These are phyloP conservation scores for Leucogyrophana mollusca DNA, from an alignment of 768 basidiomycete genomes.

Conservation along the genomic window DNA sequence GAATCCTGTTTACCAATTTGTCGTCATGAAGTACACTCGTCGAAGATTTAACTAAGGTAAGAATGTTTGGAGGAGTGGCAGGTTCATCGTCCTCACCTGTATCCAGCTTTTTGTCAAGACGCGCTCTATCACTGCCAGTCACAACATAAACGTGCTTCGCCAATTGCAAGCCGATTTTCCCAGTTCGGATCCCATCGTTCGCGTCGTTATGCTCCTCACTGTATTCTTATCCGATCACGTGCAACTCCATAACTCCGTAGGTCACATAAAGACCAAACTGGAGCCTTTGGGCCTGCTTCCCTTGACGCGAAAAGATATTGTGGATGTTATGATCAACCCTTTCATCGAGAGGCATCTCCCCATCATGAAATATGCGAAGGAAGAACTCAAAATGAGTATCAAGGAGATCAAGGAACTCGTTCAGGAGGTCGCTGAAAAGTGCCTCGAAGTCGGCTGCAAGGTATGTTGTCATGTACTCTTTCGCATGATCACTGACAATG, in stretches of 20 bases:
- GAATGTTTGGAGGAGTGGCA: conserved; percentile 1
- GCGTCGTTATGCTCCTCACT: conserved; percentile 72
- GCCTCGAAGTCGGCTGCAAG: conserved; percentile 61
- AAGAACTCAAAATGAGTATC: conserved; percentile 40
- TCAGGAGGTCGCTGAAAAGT: conserved; percentile 57
- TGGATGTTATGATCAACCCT: conserved; percentile 63
- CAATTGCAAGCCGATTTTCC: conserved; percentile 70
- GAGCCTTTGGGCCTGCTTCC: conserved; percentile 56
- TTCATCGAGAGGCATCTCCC: conserved; percentile 60
- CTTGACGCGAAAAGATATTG: conserved; percentile 55
- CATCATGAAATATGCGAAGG: conserved; percentile 50
- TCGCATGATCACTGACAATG: conserved; percentile 11
- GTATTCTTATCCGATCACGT: conserved; percentile 46
- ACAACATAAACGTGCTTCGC: conserved; percentile 53
- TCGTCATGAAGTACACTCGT: conserved; percentile 49
- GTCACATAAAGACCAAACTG: conserved; percentile 40
- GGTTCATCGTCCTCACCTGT: conserved; percentile 4
- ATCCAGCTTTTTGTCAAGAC: conserved; percentile 66
- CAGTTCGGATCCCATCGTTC: conserved; percentile 54
- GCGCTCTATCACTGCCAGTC: conserved; percentile 55
- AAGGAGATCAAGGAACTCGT: conserved; percentile 47
- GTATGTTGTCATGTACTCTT: conserved; percentile 12
- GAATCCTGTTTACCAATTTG: conserved; percentile 17
- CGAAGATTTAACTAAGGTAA: conserved; percentile 67
- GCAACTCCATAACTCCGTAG: conserved; percentile 27